phyloP scores from a whole-genome alignment of 208 protist species.

The Trichomonas gallinae region DNA sequence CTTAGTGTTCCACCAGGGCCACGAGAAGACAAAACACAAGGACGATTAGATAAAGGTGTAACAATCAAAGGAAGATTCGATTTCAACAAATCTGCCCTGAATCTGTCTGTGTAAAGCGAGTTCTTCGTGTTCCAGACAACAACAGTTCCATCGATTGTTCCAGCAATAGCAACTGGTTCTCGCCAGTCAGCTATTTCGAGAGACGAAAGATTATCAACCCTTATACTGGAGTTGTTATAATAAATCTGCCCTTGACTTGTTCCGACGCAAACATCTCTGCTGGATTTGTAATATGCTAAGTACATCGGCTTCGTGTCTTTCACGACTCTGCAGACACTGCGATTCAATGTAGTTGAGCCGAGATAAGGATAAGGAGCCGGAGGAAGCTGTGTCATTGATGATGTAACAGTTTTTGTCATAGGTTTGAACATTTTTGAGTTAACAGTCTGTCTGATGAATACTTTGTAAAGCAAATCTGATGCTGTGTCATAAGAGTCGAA shows the following conservation, averaged over 20 bases:
- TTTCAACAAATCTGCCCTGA: background rate
- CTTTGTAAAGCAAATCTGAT: background rate
- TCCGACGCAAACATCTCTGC: background rate
- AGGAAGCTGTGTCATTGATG: background rate
- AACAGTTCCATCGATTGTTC: background rate
- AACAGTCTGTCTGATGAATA: background rate
- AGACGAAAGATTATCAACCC: background rate
- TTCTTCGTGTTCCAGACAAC: background rate
- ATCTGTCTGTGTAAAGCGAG: background rate
- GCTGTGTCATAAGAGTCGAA: background rate
- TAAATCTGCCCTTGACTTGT: background rate
- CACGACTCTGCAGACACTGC: background rate
- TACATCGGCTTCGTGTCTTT: background rate
- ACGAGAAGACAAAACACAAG: background rate
- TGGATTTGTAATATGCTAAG: background rate
- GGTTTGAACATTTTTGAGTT: background rate
- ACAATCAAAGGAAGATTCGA: background rate
- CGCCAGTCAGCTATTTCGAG: background rate
- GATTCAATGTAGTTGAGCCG: background rate
- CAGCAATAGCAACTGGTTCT: background rate
- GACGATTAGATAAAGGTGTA: background rate
- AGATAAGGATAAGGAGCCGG: background rate
- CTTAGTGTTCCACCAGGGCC: background rate
- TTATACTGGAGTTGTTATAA: background rate
- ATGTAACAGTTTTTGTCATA: background rate